A percentile compares a stretch with the other conserved stretches of the same genome.
Conservation (phyloP, 2,329 filamentous ascomycete species). For the Microdochium paspali region DNA sequence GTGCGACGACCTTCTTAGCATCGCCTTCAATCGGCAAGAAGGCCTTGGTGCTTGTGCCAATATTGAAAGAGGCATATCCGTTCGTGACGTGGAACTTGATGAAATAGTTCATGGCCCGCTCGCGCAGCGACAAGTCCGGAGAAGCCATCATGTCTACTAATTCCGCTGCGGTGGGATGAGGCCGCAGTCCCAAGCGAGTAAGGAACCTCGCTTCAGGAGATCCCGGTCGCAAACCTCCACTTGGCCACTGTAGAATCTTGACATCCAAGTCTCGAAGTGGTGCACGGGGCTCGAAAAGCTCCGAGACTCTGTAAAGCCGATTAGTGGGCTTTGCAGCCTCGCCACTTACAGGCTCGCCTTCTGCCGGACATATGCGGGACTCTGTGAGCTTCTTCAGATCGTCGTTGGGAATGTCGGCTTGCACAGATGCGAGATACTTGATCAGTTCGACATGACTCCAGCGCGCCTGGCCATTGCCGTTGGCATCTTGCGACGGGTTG, state of each 20-base stretch:
- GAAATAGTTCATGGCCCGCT: slow-evolving; percentile 71
- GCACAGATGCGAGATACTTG: slow-evolving; percentile 86
- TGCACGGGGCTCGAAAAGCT: slow-evolving; percentile 74
- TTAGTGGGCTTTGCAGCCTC: neutral
- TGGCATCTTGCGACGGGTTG: slow-evolving; percentile 41
- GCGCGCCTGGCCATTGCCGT: slow-evolving; percentile 45
- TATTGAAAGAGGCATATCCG: slow-evolving; percentile 58
- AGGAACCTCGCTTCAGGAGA: slow-evolving; percentile 71
- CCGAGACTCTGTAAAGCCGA: slow-evolving; percentile 58
- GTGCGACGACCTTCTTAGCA: slow-evolving; percentile 56
- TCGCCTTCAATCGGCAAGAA: slow-evolving; percentile 68
- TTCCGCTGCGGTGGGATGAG: slow-evolving; percentile 61
- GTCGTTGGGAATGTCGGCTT: slow-evolving; percentile 73
- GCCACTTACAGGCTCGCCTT: slow-evolving; percentile 36
- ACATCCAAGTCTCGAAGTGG: slow-evolving; percentile 60
- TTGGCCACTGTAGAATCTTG: slow-evolving; percentile 77
- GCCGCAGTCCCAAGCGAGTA: slow-evolving; percentile 59
- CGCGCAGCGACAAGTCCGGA: slow-evolving; percentile 47
- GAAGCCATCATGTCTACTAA: slow-evolving; percentile 71
- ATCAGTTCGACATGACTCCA: slow-evolving; percentile 95
- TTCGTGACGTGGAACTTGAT: slow-evolving; percentile 71
- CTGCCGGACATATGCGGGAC: slow-evolving; percentile 75
- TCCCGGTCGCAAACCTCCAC: slow-evolving; percentile 51
- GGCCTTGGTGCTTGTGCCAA: slow-evolving; percentile 41
- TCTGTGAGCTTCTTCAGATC: slow-evolving; percentile 72